Conservation (phyloP, 164 flowering plant species). For the Magnolia changhungtana region DNA sequence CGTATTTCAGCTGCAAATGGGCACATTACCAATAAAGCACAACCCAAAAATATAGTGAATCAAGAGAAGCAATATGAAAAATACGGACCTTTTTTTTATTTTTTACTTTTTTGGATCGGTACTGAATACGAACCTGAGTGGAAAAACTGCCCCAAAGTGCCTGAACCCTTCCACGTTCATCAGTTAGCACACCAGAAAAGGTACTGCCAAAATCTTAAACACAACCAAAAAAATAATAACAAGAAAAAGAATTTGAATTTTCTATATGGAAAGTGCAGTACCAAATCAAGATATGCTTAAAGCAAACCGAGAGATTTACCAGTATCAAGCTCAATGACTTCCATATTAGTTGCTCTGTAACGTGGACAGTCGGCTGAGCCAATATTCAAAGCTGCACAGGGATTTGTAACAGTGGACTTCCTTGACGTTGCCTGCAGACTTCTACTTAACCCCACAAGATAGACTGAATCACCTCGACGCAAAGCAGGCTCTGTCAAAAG, state of each 20-base stretch:
- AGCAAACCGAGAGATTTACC: constrained; percentile 32
- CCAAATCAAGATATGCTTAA: not conserved
- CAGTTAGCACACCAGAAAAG: constrained; percentile 89
- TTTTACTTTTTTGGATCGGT: not conserved
- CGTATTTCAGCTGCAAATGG: constrained; percentile 71
- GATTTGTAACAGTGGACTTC: constrained; percentile 89
- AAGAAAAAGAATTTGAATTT: not conserved
- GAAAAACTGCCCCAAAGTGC: constrained; percentile 98
- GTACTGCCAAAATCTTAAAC: constrained; percentile 82
- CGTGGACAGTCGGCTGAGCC: constrained; percentile 92
- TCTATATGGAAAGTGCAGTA: not conserved
- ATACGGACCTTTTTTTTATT: not conserved
- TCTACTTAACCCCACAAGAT: constrained; percentile 86
- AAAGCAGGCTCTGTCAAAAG: constrained; percentile 65
- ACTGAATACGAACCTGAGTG: constrained; percentile 60
- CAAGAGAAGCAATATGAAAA: constrained; percentile 3
- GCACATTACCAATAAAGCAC: constrained; percentile 4
- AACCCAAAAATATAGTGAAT: not conserved
- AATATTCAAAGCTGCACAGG: constrained; percentile 85
- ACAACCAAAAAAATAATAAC: constrained; percentile 2
- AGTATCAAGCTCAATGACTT: constrained; percentile 93
- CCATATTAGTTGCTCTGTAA: constrained; percentile 94
- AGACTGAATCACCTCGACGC: constrained; percentile 86
- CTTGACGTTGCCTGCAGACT: constrained; percentile 93
- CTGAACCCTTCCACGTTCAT: constrained; percentile 85